phyloP scores from a whole-genome alignment of 1,284 basidiomycete species.

The Pseudozyma sp. region DNA sequence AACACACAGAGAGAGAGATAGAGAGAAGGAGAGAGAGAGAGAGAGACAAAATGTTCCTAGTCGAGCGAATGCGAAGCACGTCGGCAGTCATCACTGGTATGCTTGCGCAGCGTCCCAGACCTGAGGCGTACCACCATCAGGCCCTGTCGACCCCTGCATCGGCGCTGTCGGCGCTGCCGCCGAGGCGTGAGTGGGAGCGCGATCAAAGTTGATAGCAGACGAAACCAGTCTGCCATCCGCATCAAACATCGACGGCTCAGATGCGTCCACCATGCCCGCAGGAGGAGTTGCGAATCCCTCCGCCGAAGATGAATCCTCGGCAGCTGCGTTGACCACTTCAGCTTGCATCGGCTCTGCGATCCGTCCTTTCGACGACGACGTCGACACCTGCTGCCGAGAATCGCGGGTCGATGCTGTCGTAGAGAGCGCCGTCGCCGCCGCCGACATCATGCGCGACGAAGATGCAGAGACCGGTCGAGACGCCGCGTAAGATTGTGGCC shows the following conservation, averaged over 20 bases:
- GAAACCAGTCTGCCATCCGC: slow-evolving; percentile 19
- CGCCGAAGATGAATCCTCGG: slow-evolving; percentile 13
- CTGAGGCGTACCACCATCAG: neutral
- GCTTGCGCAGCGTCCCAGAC: slow-evolving; percentile 50
- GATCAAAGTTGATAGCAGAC: slow-evolving; percentile 34
- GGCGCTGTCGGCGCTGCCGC: neutral
- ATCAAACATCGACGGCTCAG: slow-evolving; percentile 27
- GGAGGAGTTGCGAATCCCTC: slow-evolving; percentile 21
- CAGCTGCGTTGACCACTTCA: slow-evolving; percentile 30
- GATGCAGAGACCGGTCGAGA: slow-evolving; percentile 21
- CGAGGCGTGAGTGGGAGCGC: neutral
- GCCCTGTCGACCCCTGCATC: neutral
- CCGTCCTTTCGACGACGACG: slow-evolving; percentile 14
- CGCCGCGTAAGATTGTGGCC: slow-evolving; percentile 23
- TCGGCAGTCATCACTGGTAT: slow-evolving; percentile 12
- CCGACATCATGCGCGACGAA: slow-evolving; percentile 19
- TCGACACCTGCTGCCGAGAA: slow-evolving; percentile 34
- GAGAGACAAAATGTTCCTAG: no score
- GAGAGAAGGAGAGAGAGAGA: no score
- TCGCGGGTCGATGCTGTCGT: slow-evolving; percentile 17
- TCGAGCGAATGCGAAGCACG: neutral
- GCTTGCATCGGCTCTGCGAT: slow-evolving; percentile 52
- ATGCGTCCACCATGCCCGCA: neutral
- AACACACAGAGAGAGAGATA: no score
- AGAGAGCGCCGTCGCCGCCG: slow-evolving; percentile 15